Base-by-base conservation (phyloP, 2,329 filamentous ascomycete genomes). In the Penicillium sp. region DNA sequence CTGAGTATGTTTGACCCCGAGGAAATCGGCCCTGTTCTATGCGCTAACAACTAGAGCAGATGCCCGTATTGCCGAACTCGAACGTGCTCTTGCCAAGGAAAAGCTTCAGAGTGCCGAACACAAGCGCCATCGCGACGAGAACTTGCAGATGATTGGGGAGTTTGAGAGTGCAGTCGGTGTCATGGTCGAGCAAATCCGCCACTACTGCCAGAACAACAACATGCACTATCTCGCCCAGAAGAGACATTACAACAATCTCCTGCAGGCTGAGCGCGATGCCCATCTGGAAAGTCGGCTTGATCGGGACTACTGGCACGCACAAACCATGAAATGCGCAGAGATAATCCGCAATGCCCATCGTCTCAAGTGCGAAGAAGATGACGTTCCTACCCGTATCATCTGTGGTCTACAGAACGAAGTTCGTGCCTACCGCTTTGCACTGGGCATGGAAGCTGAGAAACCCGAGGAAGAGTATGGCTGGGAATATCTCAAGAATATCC, bases 121-220 rank as follows among this genome's bases (percentile, higher is more conserved):
- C 41, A 71, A 72, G 44, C 68, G 69, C 33, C 75, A 78, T 55
- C 75, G 77, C 50, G 58, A 63, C 12, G 75, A 77, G 52, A 77
- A 77, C 53, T 72, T 69, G 41, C 72, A 71, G 43, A 55, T 78
- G 30, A 74, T 78, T 22, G 70, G 67, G 16, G 73, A 76, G 55
- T 78, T 77, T 52, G 75, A 77, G 55, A 64, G 69, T 12, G 68
- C 64, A 9, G 64, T 78, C 22, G 75, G 75, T 33, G 69, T 66
- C 6, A 75, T 77, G 62, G 73, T 76, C 14, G 75, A 77, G 46
- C 74, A 76, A 52, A 75, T 77, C 46, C 75, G 75, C 50, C 74
- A 73, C 58, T 77, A 77, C 56, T 75, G 72, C 59, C 72, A 72
- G 53, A 75, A 75, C 61, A 75, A 75, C 58, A 76, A 77, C 50